Evolutionary conservation across 257 asterid genomes (phyloP), one percentile per base, ranked within the genome.

Genomic region (Jasminum sambac): DNA sequence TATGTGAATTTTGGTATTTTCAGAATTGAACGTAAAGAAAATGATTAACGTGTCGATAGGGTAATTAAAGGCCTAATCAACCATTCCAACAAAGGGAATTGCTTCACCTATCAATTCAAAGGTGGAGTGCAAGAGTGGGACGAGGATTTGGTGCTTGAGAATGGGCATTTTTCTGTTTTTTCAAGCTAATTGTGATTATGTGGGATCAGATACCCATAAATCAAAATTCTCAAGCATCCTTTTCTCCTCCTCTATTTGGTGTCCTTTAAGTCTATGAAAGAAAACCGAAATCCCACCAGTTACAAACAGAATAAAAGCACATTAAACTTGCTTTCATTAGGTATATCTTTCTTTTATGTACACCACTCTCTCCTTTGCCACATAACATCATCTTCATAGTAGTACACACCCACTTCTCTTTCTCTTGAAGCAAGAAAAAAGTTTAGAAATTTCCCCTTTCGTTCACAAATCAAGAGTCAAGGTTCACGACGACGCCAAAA

Each of bases 131-230:
- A 23, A 43, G 73, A 39, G 77, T 74, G 84, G 81, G 37, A 65
- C 66, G 74, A 77, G 71, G 76, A 77, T 72, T 77, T 77, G 77
- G 86, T 75, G 82, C 84, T 39, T 39, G 0, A 71, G 81, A 77
- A 77, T 75, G 77, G 71, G 64, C 72, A 71, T 75, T 59, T 63
- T 66, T 19, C 43, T 16, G 73, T 59, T 63, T 66, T 19, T 40
- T 60, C 59, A 40, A 78, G 62, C 73, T 68, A 80, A 83, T 42
- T 42, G 75, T 67, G 52, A 41, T 79, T 77, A 66, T 71, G 79
- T 74, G 75, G 85, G 76, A 79, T 74, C 80, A 76, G 77, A 80
- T 78, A 21, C 86, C 86, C 81, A 12, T 75, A 75, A 55, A 71
- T 80, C 78, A 73, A 68, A 63, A 82, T 75, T 84, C 85, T 70